Evolutionary conservation across 2,329 filamentous ascomycete genomes (phyloP), one percentile per base, ranked within the genome.

Genomic region (Penicillium sp.): DNA sequence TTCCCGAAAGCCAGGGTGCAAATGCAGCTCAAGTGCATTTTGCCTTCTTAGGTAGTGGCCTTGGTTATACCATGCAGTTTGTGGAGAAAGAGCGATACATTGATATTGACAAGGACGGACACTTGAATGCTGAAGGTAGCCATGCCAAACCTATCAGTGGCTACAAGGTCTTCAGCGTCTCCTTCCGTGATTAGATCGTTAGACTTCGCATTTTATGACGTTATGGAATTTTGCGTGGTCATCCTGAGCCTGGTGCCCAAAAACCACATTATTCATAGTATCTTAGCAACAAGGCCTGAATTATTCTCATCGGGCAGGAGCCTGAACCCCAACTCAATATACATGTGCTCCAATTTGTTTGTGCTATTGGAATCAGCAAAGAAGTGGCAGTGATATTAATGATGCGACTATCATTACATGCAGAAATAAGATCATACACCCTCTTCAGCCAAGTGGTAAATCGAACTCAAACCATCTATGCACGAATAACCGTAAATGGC

Each of bases 131-230:
- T 47, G 27, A 36, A 34, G 48, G 36, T 39, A 25, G 13, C 10
- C 16, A 54, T 3, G 25, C 27, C 9, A 40, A 21, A 27, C 31
- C 59, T 5, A 48, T 16, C 25, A 11, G 34, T 13, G 69, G 68
- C 3, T 74, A 68, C 53, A 62, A 59, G 41, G 48, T 72, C 10
- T 75, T 64, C 56, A 75, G 72, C 55, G 72, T 75, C 15, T 70
- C 66, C 9, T 75, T 72, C 50, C 68, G 64, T 19, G 56, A 69
- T 25, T 66, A 61, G n/a, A 10, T 16, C 15, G 16, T 44, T n/a
- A 11, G 39, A 16, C 0, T 4, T 39, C 19, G 31, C 31, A 15
- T 21, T 13, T 31, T 15, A 45, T 34, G 23, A 39, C 27, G 15
- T 43, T n/a, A 54, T n/a, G 29, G 36, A 23, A 27, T 41, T 4